phyloP scores from a whole-genome alignment of 192 early-diverging fungal genomes.

The Entomortierella parvispora region DNA sequence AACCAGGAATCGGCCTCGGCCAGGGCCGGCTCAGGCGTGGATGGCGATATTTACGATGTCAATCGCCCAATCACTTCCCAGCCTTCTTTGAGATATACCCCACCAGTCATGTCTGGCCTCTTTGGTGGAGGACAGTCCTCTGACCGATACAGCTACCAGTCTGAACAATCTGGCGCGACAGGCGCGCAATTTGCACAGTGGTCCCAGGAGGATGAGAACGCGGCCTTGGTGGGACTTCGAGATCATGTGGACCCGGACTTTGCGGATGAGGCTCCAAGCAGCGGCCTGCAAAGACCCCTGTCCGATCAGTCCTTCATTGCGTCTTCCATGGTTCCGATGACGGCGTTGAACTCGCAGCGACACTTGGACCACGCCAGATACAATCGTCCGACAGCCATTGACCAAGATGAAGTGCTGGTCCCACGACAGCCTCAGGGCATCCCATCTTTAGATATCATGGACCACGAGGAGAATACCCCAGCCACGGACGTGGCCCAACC shows the following conservation, averaged over 20 bases:
- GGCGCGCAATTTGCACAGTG: constrained; percentile 27
- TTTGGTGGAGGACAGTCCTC: constrained; percentile 3
- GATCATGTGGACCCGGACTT: constrained; percentile 4
- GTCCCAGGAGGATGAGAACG: constrained; percentile 50
- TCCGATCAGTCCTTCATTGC: constrained; percentile 36
- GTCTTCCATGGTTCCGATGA: constrained; percentile 32
- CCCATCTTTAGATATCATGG: too few species aligned
- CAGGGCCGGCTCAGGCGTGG: constrained; percentile 9
- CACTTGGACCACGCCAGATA: too few species aligned
- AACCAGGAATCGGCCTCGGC: constrained; percentile 6
- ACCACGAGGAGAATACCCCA: too few species aligned
- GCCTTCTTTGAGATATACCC: constrained; percentile 28
- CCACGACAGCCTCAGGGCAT: too few species aligned
- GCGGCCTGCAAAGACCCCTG: not conserved
- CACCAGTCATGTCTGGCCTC: constrained; percentile 25
- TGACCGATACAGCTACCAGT: constrained; percentile 25
- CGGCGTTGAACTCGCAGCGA: too few species aligned
- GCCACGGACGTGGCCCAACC: too few species aligned
- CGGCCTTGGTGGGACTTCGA: constrained; percentile 36
- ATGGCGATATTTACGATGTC: constrained; percentile 12
- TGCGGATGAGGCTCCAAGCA: constrained; percentile 5
- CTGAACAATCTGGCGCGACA: constrained; percentile 20
- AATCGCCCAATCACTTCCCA: constrained; percentile 34
- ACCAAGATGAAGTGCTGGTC: too few species aligned
- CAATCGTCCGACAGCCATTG: too few species aligned